Conservation (phyloP, 2,329 filamentous ascomycete species). For the Rasamsonia emersonii region DNA sequence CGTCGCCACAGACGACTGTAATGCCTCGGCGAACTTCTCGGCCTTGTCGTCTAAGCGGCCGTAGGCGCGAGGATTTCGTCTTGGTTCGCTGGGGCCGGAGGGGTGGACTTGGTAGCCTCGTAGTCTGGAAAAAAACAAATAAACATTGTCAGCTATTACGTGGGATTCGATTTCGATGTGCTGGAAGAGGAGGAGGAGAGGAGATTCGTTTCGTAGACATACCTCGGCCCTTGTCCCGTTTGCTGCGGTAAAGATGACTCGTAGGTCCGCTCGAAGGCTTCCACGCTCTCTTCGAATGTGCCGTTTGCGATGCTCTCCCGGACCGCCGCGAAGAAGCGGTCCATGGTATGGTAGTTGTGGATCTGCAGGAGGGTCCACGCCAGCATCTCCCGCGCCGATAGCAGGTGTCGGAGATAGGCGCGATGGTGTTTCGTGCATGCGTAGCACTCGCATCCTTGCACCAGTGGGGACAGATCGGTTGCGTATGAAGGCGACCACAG, state of each 20-base stretch:
- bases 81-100: slow-evolving; percentile 52
- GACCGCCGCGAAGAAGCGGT: slow-evolving; percentile 63
- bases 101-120: slow-evolving; percentile 77
- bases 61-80: slow-evolving; percentile 61
- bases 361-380: slow-evolving; percentile 88
- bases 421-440: slow-evolving; percentile 74
- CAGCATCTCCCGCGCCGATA: slow-evolving; percentile 90
- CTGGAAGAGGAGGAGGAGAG: not conserved
- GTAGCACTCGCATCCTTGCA: slow-evolving; percentile 64
- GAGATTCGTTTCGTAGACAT: slow-evolving; percentile 18
- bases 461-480: slow-evolving; percentile 55
- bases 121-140: slow-evolving; percentile 46
- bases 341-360: slow-evolving; percentile 73
- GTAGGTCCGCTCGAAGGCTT: slow-evolving; percentile 59
- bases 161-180: slow-evolving; percentile 1
- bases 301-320: slow-evolving; percentile 53
- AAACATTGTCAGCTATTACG: too few species aligned
- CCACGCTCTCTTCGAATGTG: slow-evolving; percentile 47
- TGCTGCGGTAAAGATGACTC: slow-evolving; percentile 62
- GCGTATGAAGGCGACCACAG: slow-evolving; percentile 62
- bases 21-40: slow-evolving; percentile 39
- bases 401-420: slow-evolving; percentile 79
- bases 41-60: slow-evolving; percentile 46
- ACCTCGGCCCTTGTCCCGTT: slow-evolving; percentile 68
- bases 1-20: slow-evolving; percentile 41